Evolutionary conservation across 2,329 filamentous ascomycete genomes (phyloP), one percentile per base, ranked within the genome.

Genomic region (Chaetomiaceae sp.): DNA sequence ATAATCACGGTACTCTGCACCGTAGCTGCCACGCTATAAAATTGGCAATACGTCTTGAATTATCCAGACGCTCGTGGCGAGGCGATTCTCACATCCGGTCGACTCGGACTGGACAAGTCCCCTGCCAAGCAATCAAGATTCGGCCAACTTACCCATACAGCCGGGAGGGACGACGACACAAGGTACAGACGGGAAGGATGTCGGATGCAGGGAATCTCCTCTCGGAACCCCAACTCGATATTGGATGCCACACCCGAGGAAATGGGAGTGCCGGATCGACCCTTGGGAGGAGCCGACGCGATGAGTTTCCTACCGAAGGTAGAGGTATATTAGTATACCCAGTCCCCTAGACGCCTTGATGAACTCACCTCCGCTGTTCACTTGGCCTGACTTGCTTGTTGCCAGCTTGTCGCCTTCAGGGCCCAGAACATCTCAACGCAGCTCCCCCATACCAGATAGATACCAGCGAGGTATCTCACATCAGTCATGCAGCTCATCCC

Each of bases 131-230:
- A 51, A 19, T 33, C 6, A 36, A 25, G 1, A 6, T 22, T 38
- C 33, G 42, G 39, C n/a, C 47, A 55, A 53, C 57, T 59, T 59
- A 59, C 39, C 57, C 54, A 57, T 59, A 59, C 54, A 59, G 52
- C 57, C 57, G 57, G 57, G 45, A 48, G 7, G 25, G 37, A n/a
- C 20, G 31, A 6, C 45, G 19, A 14, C 23, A 19, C 12, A 14
- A 43, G 6, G 5, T 27, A 25, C 45, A 22, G 47, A 23, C 37
- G 37, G 27, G 44, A 46, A 47, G 37, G 19, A 39, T 38, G 11
- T 19, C 12, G 20, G 19, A 25, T 46, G n/a, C 46, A 36, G 31
- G 38, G 27, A 22, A 34, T 43, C 31, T 17, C 33, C 6, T 47
- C 25, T 45, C 47, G 44, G 46, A 42, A 42, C 37, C 38, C 55